Percentiles rank a stretch among this genome's conserved stretches.
Evolutionary conservation across 2,329 filamentous ascomycete genomes (phyloP).

Genomic region (Fusarium tuaranense): DNA sequence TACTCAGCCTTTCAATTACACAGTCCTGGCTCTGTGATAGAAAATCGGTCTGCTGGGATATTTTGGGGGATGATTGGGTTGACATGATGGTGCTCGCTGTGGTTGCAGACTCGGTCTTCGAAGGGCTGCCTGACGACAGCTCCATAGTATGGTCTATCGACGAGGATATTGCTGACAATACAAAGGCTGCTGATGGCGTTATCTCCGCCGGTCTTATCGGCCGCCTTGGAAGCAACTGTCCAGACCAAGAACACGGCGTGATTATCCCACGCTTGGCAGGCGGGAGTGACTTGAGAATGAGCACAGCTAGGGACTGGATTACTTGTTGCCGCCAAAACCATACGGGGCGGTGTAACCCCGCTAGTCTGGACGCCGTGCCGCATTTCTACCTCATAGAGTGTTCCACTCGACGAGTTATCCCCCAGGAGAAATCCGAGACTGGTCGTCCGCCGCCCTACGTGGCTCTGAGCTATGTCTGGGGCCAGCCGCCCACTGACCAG

Average conservation of each 20-base stretch:
- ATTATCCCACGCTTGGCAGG: neutral
- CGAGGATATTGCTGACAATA: too few species aligned
- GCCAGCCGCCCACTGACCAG: neutral
- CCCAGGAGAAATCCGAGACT: neutral
- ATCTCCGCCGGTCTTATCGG: neutral
- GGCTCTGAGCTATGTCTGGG: neutral
- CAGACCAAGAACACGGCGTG: neutral
- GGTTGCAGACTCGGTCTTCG: neutral
- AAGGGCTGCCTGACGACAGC: too few species aligned
- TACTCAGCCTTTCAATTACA: neutral
- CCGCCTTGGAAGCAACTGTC: neutral
- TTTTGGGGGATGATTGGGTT: too few species aligned
- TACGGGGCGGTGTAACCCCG: neutral
- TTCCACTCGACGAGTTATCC: neutral
- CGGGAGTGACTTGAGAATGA: neutral
- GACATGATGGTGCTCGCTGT: neutral
- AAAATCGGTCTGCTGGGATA: too few species aligned
- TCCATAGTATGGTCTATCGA: too few species aligned
- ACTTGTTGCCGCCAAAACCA: neutral
- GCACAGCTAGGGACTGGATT: neutral
- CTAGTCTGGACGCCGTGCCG: neutral
- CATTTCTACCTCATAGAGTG: neutral
- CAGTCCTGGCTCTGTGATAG: neutral
- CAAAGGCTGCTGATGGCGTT: too few species aligned
- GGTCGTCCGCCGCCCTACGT: neutral